phyloP scores from a whole-genome alignment of 2,329 filamentous ascomycete genomes.

The Penicillium sp. region DNA sequence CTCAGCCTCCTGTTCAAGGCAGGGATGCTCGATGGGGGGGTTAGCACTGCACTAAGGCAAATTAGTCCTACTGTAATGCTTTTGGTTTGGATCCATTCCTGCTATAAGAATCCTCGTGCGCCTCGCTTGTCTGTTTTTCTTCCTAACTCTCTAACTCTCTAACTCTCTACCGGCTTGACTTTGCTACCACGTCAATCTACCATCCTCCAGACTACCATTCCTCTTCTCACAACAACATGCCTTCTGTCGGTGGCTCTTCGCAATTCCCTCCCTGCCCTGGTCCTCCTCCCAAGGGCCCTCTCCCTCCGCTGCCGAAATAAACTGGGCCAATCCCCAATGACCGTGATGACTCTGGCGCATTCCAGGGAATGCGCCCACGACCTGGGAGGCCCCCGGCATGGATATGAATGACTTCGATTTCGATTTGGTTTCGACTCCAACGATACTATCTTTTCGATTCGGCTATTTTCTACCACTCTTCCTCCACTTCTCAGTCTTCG shows the following conservation, averaged over 20 bases:
- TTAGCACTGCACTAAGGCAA: conserved; percentile 17
- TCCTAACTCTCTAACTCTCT: conserved; percentile 6
- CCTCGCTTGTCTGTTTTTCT: conserved; percentile 9
- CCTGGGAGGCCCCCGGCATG: conserved; percentile 24
- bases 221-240: conserved; percentile 33
- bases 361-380: conserved; percentile 23
- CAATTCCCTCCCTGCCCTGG: conserved; percentile 38
- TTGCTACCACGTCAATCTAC: no score
- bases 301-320: conserved; percentile 38
- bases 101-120: conserved; percentile 18
- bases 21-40: conserved; percentile 21
- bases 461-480: conserved; percentile 5
- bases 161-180: no score
- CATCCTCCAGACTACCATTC: conserved; percentile 8
- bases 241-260: conserved; percentile 33
- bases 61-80: conserved; percentile 14
- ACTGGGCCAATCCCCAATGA: conserved; percentile 23
- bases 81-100: no score
- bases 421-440: conserved; percentile 23
- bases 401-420: conserved; percentile 31
- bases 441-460: conserved; percentile 22
- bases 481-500: not conserved
- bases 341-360: conserved; percentile 29
- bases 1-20: conserved; percentile 29
- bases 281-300: conserved; percentile 37